phyloP scores from a whole-genome alignment of 805 yeast species.

The Cyberlindnera xylosilytica region DNA sequence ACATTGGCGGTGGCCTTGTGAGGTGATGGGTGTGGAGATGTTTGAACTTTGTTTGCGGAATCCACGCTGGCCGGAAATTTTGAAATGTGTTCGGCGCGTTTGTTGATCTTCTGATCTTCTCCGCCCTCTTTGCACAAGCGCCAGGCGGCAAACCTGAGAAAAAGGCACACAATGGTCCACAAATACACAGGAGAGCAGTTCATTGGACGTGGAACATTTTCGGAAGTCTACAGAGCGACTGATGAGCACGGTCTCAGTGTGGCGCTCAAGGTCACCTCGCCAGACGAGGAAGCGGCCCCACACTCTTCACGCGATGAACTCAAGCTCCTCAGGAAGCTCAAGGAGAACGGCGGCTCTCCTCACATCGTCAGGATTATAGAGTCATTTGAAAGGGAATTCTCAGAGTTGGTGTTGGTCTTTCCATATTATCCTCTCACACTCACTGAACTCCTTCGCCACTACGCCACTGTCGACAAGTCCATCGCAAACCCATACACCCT shows the following conservation, averaged over 20 bases:
- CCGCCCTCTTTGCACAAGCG: too few species aligned
- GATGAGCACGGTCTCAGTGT: slow-evolving; percentile 20
- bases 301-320: slow-evolving; percentile 49
- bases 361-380: slow-evolving; percentile 25
- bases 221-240: slow-evolving; percentile 35
- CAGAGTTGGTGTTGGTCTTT: slow-evolving; percentile 40
- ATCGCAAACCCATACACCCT: slow-evolving; percentile 30
- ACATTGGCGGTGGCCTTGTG: too few species aligned
- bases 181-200: slow-evolving; percentile 18
- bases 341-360: slow-evolving; percentile 15
- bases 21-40: too few species aligned
- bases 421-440: slow-evolving; percentile 39
- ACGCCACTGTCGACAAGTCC: slow-evolving; percentile 29
- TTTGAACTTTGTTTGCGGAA: too few species aligned
- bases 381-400: slow-evolving; percentile 23
- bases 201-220: slow-evolving; percentile 43
- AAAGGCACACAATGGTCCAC: neutral
- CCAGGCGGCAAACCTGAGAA: neutral
- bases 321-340: slow-evolving; percentile 31
- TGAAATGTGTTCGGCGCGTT: too few species aligned
- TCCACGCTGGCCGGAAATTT: too few species aligned
- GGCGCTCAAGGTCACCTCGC: slow-evolving; percentile 47
- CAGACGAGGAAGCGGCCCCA: slow-evolving; percentile 51
- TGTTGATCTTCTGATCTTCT: too few species aligned
- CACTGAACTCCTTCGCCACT: slow-evolving; percentile 29